phyloP scores from a whole-genome alignment of 495 filamentous ascomycete genomes.

The Evernia prunastri region DNA sequence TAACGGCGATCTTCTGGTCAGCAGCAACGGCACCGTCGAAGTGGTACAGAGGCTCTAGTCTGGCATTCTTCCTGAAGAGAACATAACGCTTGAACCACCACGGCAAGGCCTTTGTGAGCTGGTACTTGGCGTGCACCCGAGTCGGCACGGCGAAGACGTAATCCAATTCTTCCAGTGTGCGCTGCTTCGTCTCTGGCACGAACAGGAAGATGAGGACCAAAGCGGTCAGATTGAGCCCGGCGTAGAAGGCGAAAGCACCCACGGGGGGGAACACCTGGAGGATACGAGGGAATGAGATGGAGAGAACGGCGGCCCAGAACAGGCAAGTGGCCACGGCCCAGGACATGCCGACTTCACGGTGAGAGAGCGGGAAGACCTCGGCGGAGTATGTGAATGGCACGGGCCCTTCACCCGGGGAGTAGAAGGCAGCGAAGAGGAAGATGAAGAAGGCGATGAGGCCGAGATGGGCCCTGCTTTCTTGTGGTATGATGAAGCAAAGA shows the following conservation, averaged over 20 bases:
- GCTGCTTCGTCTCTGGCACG: constrained; percentile 74
- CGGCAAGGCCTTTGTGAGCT: constrained; percentile 55
- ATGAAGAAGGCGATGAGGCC: constrained; percentile 56
- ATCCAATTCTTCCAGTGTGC: constrained; percentile 76
- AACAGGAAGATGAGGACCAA: constrained; percentile 66
- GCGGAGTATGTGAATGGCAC: constrained; percentile 71
- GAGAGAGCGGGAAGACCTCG: constrained; percentile 73
- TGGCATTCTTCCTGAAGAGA: constrained; percentile 47
- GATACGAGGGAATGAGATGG: constrained; percentile 64
- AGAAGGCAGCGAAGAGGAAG: constrained; percentile 61
- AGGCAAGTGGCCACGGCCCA: constrained; percentile 68
- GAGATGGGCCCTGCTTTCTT: constrained; percentile 38
- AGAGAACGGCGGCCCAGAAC: constrained; percentile 67
- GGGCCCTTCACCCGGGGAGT: constrained; percentile 64
- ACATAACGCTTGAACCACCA: constrained; percentile 67
- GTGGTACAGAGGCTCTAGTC: constrained; percentile 58
- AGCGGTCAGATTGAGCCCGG: constrained; percentile 61
- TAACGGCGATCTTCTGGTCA: constrained; percentile 20
- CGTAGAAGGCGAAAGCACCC: constrained; percentile 55
- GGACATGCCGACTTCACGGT: constrained; percentile 69
- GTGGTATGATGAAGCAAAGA: constrained; percentile 40
- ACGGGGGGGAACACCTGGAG: constrained; percentile 49
- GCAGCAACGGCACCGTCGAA: constrained; percentile 38
- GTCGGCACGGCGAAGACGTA: constrained; percentile 74
- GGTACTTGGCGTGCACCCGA: constrained; percentile 55